phyloP scores from a whole-genome alignment of 1,284 basidiomycete species.

The Tilletia walkeri region DNA sequence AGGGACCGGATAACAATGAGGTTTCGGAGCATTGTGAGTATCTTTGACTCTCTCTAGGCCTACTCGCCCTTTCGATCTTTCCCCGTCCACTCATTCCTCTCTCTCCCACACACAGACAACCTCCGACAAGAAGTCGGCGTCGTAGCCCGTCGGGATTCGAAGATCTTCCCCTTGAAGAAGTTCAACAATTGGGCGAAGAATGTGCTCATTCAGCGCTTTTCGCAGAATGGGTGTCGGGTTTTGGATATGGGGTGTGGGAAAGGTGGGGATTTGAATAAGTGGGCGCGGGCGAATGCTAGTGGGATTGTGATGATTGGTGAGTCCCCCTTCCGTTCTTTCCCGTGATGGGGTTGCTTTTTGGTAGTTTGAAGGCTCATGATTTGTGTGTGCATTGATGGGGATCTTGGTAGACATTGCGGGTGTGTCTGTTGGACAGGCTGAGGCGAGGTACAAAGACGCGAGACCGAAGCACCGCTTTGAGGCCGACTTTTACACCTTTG shows the following conservation, averaged over 20 bases:
- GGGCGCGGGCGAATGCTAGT: conserved; percentile 79
- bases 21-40: conserved; percentile 14
- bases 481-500: conserved; percentile 78
- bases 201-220: conserved; percentile 35
- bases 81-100: not conserved
- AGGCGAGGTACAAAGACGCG: conserved; percentile 62
- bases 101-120: conserved; percentile 63
- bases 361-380: not conserved
- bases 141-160: conserved; percentile 78
- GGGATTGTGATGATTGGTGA: conserved; percentile 79
- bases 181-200: conserved; percentile 84
- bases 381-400: not conserved
- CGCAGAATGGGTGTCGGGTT: conserved; percentile 66
- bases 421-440: conserved; percentile 86
- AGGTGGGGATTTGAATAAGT: conserved; percentile 94
- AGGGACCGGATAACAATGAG: conserved; percentile 16
- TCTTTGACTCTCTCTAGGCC: too few relatives aligned
- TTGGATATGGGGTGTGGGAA: conserved; percentile 97
- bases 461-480: conserved; percentile 63
- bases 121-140: conserved; percentile 85
- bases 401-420: conserved; percentile 76
- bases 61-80: not conserved
- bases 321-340: not conserved
- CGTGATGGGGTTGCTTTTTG: not conserved
- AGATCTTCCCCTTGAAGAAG: conserved; percentile 91